Base-by-base conservation (phyloP, 2,329 filamentous ascomycete species). In the Colletotrichum musicola region DNA sequence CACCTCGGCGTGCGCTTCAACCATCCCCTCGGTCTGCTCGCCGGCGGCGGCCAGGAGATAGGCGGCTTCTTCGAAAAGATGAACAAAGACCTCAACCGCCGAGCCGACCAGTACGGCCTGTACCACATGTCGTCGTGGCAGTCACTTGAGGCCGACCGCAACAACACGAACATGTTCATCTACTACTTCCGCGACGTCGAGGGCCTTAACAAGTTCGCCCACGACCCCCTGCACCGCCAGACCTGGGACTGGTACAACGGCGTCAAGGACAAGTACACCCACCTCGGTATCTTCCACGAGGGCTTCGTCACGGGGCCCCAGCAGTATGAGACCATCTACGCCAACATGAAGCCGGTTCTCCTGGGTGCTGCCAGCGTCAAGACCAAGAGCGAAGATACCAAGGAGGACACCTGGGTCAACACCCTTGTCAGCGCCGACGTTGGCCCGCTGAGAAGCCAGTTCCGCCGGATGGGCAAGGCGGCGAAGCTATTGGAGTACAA, bases 241-340 rank as follows among this genome's bases (percentile, higher is more conserved):
- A 82, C 76, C 0, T 86, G 85, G 86, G 80, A 84, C 54, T 88
- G 83, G 82, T 86, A 82, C 44, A 67, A 62, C 50, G 18, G 49
- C 75, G 79, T 81, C 62, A 75, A 73, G 58, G 74, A 73, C 51
- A 73, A 80, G 27, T 69, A 77, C 47, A 72, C 73, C 27, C 79
- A 86, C 69, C 72, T 89, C 25, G 81, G 81, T 5, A 84, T 89
- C 71, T 88, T 80, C 68, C 87, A 90, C 73, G 87, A 89, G 80
- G 81, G 83, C 0, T 88, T 85, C 71, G 76, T 80, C 27, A 81
- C 83, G 5, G 80, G 81, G 1, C 75, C 77, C 3, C 79, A 81
- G 4, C 76, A 77, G 9, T 87, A 85, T 76, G 87, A 89, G 81
- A 83, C 78, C 2, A 78, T 89, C 22, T 88, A 88, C 72, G 70